Conservation (phyloP, 495 filamentous ascomycete genomes). For the Annulohypoxylon maeteangense region DNA sequence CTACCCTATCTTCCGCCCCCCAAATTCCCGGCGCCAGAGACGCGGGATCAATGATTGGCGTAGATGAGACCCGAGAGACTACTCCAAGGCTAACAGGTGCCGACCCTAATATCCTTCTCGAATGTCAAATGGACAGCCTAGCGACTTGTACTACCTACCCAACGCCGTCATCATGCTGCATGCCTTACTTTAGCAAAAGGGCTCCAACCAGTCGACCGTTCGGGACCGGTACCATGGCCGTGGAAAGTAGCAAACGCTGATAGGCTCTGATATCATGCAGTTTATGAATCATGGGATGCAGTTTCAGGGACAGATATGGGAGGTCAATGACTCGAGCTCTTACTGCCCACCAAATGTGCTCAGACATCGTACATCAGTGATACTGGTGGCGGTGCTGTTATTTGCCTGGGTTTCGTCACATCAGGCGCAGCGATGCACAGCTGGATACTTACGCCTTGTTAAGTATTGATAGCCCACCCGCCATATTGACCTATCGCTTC, state of each 20-base stretch:
- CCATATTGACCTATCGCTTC: not conserved
- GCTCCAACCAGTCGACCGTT: conserved; percentile 6
- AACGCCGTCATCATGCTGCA: not conserved
- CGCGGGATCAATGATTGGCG: conserved; percentile 5
- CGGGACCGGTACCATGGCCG: conserved; percentile 12
- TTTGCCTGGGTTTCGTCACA: not conserved
- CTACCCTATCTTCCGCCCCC: not conserved
- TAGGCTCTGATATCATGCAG: not conserved
- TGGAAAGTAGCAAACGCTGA: not conserved
- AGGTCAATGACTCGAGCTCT: not conserved
- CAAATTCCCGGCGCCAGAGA: not conserved
- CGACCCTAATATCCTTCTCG: conserved; percentile 6
- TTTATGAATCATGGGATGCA: not conserved
- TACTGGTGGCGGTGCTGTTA: not conserved
- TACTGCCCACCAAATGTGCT: not conserved
- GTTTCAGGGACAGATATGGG: not conserved
- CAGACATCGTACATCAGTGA: not conserved
- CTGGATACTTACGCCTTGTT: not conserved
- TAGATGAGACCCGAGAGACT: not conserved
- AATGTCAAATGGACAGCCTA: not conserved
- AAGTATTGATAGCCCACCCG: not conserved
- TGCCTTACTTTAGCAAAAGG: not conserved
- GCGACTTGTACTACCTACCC: conserved; percentile 5
- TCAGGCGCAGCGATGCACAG: not conserved
- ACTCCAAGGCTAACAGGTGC: not conserved